Evolutionary conservation across 352 stramenopile genomes (phyloP).

Genomic region (Aphanomyces invadans): DNA sequence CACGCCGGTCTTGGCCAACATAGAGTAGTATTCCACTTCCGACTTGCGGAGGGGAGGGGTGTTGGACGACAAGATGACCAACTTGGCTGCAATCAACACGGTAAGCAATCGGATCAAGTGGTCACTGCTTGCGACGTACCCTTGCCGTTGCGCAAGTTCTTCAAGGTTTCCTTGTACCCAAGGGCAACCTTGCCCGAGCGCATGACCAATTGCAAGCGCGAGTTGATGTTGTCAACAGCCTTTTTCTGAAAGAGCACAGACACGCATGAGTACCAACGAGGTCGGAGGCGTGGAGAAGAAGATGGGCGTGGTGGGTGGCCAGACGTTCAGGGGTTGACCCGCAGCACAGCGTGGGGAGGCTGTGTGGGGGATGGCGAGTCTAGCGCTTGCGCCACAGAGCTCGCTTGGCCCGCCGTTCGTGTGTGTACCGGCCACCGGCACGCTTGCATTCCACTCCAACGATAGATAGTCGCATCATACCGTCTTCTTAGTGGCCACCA

Average conservation of each 20-base stretch:
- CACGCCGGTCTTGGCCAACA: constrained; percentile 97
- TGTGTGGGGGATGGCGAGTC: no score
- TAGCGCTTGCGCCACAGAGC: no score
- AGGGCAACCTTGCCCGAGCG: constrained; percentile 98
- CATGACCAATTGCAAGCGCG: constrained; percentile 98
- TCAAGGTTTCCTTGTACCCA: constrained; percentile 98
- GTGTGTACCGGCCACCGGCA: neutral
- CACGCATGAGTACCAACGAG: neutral
- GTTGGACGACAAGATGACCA: constrained; percentile 97
- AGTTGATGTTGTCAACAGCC: constrained; percentile 98
- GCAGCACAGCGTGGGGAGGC: no score
- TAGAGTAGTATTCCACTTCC: constrained; percentile 99
- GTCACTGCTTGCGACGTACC: constrained; percentile 33
- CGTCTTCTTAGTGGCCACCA: constrained; percentile 89
- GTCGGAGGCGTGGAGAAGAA: neutral
- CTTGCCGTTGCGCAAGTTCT: constrained; percentile 93
- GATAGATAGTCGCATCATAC: constrained; percentile 45
- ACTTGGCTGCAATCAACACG: constrained; percentile 74
- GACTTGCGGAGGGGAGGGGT: constrained; percentile 97
- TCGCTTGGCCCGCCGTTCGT: no score
- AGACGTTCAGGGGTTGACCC: neutral
- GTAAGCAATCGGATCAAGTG: neutral
- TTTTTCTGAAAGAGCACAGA: constrained; percentile 85
- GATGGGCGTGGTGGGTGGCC: neutral
- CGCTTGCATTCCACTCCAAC: constrained; percentile 25